phyloP scores from a whole-genome alignment of 2,329 filamentous ascomycete genomes.

The Alternaria atra region DNA sequence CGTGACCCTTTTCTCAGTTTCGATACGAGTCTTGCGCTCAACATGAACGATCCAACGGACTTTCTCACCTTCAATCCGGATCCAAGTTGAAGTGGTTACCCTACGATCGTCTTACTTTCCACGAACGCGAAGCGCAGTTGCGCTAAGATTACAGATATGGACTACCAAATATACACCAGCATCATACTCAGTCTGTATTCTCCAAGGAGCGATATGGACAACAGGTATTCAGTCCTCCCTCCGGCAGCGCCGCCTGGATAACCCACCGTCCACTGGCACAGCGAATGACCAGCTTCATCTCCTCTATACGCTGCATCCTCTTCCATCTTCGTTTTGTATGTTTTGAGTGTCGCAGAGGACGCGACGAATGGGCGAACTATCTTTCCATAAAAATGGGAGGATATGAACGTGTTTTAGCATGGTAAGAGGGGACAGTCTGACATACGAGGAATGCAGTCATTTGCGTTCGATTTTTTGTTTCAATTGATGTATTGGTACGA shows the following conservation, averaged over 20 bases:
- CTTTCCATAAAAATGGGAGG: not conserved
- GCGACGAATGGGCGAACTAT: not conserved
- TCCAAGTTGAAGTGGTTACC: not conserved
- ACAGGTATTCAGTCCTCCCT: too few species aligned
- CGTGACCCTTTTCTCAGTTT: slow-evolving; percentile 29
- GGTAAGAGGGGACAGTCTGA: not conserved
- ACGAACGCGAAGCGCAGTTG: not conserved
- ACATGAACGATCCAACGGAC: slow-evolving; percentile 15
- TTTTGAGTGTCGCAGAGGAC: not conserved
- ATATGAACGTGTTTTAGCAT: not conserved
- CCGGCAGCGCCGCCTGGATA: not conserved
- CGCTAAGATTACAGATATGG: not conserved
- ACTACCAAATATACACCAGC: not conserved
- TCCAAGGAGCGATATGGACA: not conserved
- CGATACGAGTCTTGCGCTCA: slow-evolving; percentile 11
- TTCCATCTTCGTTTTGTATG: not conserved
- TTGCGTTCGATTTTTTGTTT: not conserved
- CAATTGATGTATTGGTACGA: slow-evolving; percentile 7
- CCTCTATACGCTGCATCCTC: not conserved
- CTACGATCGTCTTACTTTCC: not conserved
- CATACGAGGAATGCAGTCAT: not conserved
- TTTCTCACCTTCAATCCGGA: slow-evolving; percentile 23
- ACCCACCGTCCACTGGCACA: not conserved
- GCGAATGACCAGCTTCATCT: not conserved
- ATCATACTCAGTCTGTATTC: not conserved